Percentiles rank a stretch among this genome's conserved stretches.
These are phyloP conservation scores for Leptodontidium sp. DNA, from an alignment of 2,329 filamentous ascomycete species.

Conservation along the genomic window DNA sequence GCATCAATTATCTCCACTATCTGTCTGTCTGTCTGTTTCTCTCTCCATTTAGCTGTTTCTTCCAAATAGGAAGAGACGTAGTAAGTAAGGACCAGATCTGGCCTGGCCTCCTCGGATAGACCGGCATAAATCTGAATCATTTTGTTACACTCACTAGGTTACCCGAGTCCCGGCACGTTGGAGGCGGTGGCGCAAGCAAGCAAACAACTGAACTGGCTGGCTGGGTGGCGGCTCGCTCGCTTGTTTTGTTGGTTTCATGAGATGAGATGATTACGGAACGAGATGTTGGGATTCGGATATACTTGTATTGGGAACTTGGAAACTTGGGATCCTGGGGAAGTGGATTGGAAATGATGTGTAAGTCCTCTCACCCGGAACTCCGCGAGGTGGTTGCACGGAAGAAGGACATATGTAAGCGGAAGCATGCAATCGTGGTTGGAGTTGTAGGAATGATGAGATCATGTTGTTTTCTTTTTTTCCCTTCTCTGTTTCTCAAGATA, in stretches of 20 bases:
- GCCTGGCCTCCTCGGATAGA: background rate
- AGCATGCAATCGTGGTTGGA: background rate
- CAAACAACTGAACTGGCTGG: background rate
- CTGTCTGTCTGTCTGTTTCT: too few species aligned
- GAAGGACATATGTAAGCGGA: constrained; percentile 1
- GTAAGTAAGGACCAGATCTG: background rate
- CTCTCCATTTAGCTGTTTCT: background rate
- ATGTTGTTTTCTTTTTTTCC: too few species aligned
- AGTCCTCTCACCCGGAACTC: background rate
- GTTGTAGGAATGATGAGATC: too few species aligned
- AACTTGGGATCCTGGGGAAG: background rate
- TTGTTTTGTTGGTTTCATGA: constrained; percentile 9
- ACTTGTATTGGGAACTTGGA: background rate
- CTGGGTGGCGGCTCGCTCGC: background rate
- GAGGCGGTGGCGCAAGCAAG: constrained; percentile 2
- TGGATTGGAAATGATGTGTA: background rate
- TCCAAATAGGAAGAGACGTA: background rate
- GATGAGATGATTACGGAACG: constrained; percentile 4
- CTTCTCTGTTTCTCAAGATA: too few species aligned
- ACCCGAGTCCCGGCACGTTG: background rate
- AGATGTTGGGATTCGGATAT: background rate
- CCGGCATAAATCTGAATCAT: background rate
- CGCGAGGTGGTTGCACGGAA: background rate
- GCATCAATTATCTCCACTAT: too few species aligned
- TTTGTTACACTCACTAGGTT: too few species aligned